Evolutionary conservation across 768 basidiomycete species (phyloP), one percentile per base, ranked within the genome.

Genomic region (Mycena galopus): DNA sequence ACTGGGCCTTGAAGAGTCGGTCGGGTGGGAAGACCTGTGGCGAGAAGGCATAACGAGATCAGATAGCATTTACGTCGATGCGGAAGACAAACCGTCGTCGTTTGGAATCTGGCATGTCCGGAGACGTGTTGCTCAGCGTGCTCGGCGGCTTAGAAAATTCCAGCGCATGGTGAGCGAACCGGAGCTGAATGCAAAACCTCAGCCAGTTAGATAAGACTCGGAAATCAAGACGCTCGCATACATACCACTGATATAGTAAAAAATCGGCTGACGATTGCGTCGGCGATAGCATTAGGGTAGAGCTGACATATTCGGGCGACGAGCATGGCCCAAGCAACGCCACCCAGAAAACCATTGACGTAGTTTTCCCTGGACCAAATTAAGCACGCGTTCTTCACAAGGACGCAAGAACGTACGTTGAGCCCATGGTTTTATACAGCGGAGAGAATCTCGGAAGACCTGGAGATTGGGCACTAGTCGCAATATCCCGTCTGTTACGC

Each of bases 241-340:
- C 93, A 55, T 68, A 95, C 97, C 97, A 99, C 84, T 96, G 94
- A 80, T 96, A 94, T 92, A 97, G 97, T 95, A 80, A 99, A 99
- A 84, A 99, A 98, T 76, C 96, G 90, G 84, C 96, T 96, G 80
- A 99, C 96, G 75, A 99, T 96, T 4, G 95, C 95, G 19, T 96
- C 96, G 16, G 97, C 96, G 70, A 92, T 91, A 10, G 96, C 97
- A 72, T 93, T 98, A 33, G 98, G 98, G 81, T 99, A 99, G 65
- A 99, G 84, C 79, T 99, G 98, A 84, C 98, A 99, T 88, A 99
- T 96, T 82, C 98, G 92, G 61, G 98, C 98, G n/a, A 98, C 97
- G 47, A 99, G 90, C 87, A 99, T 94, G 4, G 97, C 95, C 98
- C 98, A 99, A 30, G 97, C 97, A 2, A 99, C 97, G 78, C 98